Conservation (phyloP, 2,329 filamentous ascomycete species). For the Alternaria gaisen region DNA sequence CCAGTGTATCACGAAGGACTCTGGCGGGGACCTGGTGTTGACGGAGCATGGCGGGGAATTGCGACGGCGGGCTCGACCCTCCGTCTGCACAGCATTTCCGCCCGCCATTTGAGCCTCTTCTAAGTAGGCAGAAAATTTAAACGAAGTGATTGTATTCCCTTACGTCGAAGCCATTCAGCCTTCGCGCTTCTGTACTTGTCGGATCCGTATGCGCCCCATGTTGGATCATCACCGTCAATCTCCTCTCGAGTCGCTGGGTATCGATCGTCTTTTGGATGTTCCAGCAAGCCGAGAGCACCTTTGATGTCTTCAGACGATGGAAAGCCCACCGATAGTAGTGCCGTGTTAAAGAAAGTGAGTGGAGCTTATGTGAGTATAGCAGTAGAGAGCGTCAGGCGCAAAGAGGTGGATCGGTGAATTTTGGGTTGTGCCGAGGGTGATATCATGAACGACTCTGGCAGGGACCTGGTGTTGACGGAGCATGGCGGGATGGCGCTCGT, state of each 20-base stretch:
- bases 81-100: background rate
- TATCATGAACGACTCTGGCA: too few relatives aligned
- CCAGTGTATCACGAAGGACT: too few relatives aligned
- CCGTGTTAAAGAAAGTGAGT: background rate
- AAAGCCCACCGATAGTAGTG: background rate
- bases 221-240: slow-evolving; percentile 40
- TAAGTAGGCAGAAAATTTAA: background rate
- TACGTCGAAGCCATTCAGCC: background rate
- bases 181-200: slow-evolving; percentile 16
- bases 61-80: too few relatives aligned
- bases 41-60: too few relatives aligned
- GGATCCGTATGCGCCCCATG: slow-evolving; percentile 27
- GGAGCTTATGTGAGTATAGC: background rate
- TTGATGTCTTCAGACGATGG: slow-evolving; percentile 58
- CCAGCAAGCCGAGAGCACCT: slow-evolving; percentile 33
- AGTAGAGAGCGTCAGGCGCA: background rate
- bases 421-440: too few relatives aligned
- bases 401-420: too few relatives aligned
- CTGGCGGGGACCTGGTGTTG: too few relatives aligned
- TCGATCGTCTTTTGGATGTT: slow-evolving; percentile 46
- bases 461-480: too few relatives aligned
- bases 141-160: background rate
- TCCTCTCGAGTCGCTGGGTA: slow-evolving; percentile 49
- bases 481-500: too few relatives aligned
- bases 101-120: background rate